Percentiles rank a stretch among this genome's conserved stretches.
Conservation (phyloP, 768 basidiomycete genomes). For the Symmetrospora coprosmae region DNA sequence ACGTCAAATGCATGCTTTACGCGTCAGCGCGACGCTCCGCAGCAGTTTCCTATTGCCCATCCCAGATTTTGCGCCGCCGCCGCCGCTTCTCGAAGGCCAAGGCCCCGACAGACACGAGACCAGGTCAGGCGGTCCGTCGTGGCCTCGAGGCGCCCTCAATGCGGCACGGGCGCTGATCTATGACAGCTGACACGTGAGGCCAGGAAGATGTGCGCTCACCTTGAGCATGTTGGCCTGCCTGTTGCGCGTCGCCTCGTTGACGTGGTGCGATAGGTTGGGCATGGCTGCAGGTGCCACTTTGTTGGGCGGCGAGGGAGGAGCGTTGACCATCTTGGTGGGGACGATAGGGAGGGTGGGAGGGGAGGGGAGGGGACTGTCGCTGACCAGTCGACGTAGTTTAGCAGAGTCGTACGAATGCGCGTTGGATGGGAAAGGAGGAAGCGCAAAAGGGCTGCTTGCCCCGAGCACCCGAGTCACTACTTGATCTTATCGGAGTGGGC, state of each 20-base stretch:
- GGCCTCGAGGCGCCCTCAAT: neutral
- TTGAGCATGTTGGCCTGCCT: conserved; percentile 18
- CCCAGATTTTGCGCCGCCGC: neutral
- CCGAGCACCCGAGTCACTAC: no score
- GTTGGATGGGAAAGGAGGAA: no score
- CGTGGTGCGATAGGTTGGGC: conserved; percentile 13
- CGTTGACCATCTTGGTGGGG: no score
- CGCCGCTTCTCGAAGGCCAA: neutral
- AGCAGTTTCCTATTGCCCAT: neutral
- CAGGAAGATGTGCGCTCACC: neutral
- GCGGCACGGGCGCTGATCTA: neutral
- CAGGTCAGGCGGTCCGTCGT: neutral
- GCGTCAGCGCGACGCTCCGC: neutral
- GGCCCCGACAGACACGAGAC: neutral
- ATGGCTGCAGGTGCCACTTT: no score
- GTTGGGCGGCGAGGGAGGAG: no score
- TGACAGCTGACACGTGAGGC: neutral
- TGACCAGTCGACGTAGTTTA: no score
- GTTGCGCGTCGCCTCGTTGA: neutral
- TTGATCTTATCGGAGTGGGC: no score
- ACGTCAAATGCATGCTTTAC: neutral
- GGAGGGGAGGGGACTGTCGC: no score
- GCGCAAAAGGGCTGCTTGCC: no score
- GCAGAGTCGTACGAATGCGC: no score
- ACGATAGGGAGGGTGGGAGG: no score